These are phyloP conservation scores for Eucalyptus regnans DNA, from an alignment of 345 rosid species.

Conservation along the genomic window DNA sequence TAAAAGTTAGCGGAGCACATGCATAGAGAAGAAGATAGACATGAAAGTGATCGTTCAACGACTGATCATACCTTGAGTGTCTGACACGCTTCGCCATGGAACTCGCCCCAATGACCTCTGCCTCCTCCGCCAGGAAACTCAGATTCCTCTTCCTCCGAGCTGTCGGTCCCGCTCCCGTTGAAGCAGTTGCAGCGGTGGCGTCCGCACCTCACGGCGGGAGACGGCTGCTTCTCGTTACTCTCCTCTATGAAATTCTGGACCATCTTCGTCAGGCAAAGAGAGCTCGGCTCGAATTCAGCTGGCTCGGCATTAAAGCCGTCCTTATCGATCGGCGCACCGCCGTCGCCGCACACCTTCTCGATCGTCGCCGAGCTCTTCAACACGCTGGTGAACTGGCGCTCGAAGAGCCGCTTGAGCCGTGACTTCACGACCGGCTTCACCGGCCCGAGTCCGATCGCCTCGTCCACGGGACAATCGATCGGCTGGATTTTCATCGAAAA, in stretches of 20 bases:
- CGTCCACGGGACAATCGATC: slow-evolving; percentile 28
- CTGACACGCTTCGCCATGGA: slow-evolving; percentile 34
- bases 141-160: slow-evolving; percentile 60
- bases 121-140: slow-evolving; percentile 18
- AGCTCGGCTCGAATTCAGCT: slow-evolving; percentile 68
- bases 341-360: slow-evolving; percentile 17
- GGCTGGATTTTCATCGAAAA: slow-evolving; percentile 78
- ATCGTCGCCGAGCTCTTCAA: slow-evolving; percentile 17
- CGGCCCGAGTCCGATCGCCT: slow-evolving; percentile 9
- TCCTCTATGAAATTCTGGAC: slow-evolving; percentile 75
- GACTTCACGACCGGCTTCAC: slow-evolving; percentile 65
- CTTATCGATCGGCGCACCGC: background rate
- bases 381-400: slow-evolving; percentile 49
- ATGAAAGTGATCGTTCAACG: background rate
- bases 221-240: slow-evolving; percentile 36
- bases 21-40: background rate
- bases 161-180: slow-evolving; percentile 47
- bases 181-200: slow-evolving; percentile 54
- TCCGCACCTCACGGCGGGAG: slow-evolving; percentile 16
- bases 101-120: slow-evolving; percentile 4
- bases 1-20: background rate
- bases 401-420: slow-evolving; percentile 73
- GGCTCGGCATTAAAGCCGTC: background rate
- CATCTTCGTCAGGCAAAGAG: slow-evolving; percentile 61
- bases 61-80: slow-evolving; percentile 42